Base-by-base conservation (phyloP, 148 eudicot species). In the Spergularia bocconei region DNA sequence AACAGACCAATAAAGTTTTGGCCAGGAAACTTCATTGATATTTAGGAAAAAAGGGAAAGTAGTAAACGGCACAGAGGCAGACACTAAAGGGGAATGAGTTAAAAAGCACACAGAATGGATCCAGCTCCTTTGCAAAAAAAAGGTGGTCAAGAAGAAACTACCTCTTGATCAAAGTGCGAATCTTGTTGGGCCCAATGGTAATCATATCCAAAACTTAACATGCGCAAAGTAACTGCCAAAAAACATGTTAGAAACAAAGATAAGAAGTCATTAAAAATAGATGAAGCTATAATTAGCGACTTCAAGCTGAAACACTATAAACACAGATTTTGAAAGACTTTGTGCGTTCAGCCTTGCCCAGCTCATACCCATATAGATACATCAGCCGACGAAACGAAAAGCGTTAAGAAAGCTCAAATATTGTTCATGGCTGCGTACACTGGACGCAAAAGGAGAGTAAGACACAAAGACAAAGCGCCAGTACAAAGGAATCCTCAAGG, bases 161-260 rank as follows among this genome's bases (percentile, higher is more conserved):
- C 98, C 98, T 91, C 87, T 61, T 81, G 84, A 81, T 93, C 97
- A 79, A 93, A 84, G 51, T 68, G 87, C 78, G 85, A 67, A 67
- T 67, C 79, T 76, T 79, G 81, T 54, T 82, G 82, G 66, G 93
- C 91, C 97, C 92, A 93, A 72, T 91, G 93, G 80, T 88, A 93
- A 80, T 93, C 98, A 77, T 84, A 89, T 47, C 93, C 98, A 84
- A 88, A 93, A 86, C 98, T 93, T 80, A 93, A 85, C 91, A 91
- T 90, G 48, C 98, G 94, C 82, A 93, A 78, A 47, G 85, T 82
- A 81, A 93, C 98, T 93, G 84, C 74, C 71, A 71, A 52, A 41
- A 77, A 77, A 81, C 63, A 72, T 6, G 67, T 47, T 6, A 59
- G 19, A 23, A 63, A 63, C 33, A 47, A 64, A 19, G 36, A 80